Percentiles rank a stretch among this genome's conserved stretches.
These are phyloP conservation scores for Cornus kousa DNA, from an alignment of 148 eudicot species.

Conservation along the genomic window DNA sequence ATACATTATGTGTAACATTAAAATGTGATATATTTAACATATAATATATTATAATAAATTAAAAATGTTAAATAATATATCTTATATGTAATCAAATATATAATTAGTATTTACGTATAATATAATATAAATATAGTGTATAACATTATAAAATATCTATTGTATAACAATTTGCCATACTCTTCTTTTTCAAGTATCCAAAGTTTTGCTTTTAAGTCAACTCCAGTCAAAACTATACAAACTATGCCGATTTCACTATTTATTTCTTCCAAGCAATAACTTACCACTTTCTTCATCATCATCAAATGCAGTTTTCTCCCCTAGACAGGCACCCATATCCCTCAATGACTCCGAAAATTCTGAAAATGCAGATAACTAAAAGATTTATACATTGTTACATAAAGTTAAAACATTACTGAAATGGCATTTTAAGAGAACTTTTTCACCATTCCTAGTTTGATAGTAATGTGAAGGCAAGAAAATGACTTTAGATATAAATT, in stretches of 20 bases:
- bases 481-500: neutral
- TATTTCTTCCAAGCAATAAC: constrained; percentile 12
- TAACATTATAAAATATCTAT: neutral
- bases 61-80: neutral
- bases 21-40: too few species aligned
- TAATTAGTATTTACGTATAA: too few species aligned
- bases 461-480: neutral
- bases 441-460: too few species aligned
- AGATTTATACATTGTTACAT: neutral
- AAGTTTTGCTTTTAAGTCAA: neutral
- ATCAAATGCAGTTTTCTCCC: constrained; percentile 66
- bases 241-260: neutral
- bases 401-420: neutral
- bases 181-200: neutral
- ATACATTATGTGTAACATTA: too few species aligned
- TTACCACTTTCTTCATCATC: constrained; percentile 75
- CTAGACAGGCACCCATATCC: constrained; percentile 82
- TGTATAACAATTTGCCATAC: neutral
- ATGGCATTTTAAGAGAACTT: neutral
- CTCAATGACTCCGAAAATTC: constrained; percentile 90
- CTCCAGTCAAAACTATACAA: neutral
- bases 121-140: too few species aligned
- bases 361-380: constrained; percentile 35
- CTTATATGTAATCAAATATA: neutral
- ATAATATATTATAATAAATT: too few species aligned